A percentile compares a stretch with the other conserved stretches of the same genome.
phyloP scores from a whole-genome alignment of 1,139 yeast genomes.

The Suhomyces atakaporum region DNA sequence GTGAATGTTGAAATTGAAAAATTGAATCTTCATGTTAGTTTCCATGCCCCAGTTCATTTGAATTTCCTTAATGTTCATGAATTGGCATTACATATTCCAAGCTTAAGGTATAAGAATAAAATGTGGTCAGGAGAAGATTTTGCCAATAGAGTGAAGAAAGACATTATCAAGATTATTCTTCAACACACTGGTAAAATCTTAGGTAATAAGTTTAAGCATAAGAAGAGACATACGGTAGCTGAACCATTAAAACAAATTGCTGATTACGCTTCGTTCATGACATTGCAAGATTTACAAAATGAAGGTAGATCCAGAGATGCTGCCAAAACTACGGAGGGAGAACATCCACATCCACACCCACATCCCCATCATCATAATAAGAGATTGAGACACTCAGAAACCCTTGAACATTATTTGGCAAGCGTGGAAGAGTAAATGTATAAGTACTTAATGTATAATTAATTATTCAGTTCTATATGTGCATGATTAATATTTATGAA shows the following conservation, averaged over 20 bases:
- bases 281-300: conserved; percentile 42
- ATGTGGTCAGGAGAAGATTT: conserved; percentile 82
- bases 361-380: conserved; percentile 3
- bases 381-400: not conserved
- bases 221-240: conserved; percentile 28
- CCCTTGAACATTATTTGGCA: conserved; percentile 1
- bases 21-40: conserved; percentile 63
- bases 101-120: conserved; percentile 62
- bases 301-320: conserved; percentile 31
- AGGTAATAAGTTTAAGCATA: conserved; percentile 68
- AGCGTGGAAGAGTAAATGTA: conserved; percentile 3
- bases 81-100: conserved; percentile 65
- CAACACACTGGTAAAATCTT: conserved; percentile 78
- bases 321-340: conserved; percentile 13
- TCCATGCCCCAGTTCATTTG: conserved; percentile 71
- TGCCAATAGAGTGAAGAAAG: conserved; percentile 62
- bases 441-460: too few species aligned
- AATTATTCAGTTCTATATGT: too few species aligned
- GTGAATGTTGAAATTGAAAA: conserved; percentile 57
- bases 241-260: conserved; percentile 50
- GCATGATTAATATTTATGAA: too few species aligned
- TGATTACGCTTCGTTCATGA: conserved; percentile 40
- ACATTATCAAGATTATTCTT: conserved; percentile 65
- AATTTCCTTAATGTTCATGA: conserved; percentile 73
- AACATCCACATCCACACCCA: conserved; percentile 11